Evolutionary conservation across 176 grass and related monocot genomes (phyloP), one percentile per base, ranked within the genome.

Genomic region (Oryza australiensis): DNA sequence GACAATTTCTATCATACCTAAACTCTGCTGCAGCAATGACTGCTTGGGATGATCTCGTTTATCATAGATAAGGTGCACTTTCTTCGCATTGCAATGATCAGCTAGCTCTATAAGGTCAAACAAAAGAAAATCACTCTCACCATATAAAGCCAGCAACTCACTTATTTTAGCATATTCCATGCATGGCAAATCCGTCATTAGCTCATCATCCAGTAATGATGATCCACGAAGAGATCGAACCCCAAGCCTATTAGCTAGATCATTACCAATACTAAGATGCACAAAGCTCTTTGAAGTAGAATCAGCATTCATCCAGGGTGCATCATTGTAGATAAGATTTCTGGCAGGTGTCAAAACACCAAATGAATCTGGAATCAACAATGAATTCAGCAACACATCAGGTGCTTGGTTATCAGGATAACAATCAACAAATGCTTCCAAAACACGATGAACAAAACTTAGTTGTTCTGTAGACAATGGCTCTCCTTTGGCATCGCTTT

Each of bases 51-150:
- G 95, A 65, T 94, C 88, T 68, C 95, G 82, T 90, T 94, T 98
- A 78, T 98, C 95, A 93, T 98, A 94, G 59, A 98, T 93, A 29
- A 98, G 79, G 73, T 93, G 92, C 62, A 98, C 80, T 91, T 98
- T 98, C 68, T 93, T 98, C 80, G 95, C 86, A 53, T 87, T 94
- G 91, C 95, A 94, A 80, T 81, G 81, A 70, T 98, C 92, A 86
- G 95, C 95, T 83, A 98, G 86, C 87, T 98, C 95, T 82, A 94
- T 76, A 77, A 98, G 86, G 64, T 98, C 95, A 86, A 94, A 98
- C 80, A 98, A 62, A 86, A 98, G 65, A 80, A 98, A 93, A 40
- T 93, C 92, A 32, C 84, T 94, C 46, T 90, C 94, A 63, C 90
- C 88, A 89, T 98, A 98, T 29, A 93, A 94, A 79, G 90, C 92